Evolutionary conservation across 169 alveolate species (phyloP).

Genomic region (Plasmodium sp.): DNA sequence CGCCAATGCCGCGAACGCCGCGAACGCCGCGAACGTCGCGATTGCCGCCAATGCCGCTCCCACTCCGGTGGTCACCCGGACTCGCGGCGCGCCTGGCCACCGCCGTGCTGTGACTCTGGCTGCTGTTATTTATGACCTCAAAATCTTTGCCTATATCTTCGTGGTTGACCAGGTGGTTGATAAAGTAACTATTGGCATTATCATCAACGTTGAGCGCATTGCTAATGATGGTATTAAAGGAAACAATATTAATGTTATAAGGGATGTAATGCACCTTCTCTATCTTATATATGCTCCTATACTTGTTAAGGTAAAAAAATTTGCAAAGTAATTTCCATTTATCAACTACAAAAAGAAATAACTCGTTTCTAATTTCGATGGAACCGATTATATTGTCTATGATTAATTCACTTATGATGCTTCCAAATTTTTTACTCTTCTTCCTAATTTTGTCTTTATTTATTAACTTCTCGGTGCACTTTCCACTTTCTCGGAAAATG

Average conservation of each 20-base stretch:
- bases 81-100: neutral
- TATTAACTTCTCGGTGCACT: constrained; percentile 60
- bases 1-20: too few species aligned
- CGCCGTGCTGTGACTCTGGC: neutral
- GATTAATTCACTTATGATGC: constrained; percentile 43
- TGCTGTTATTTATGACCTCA: constrained; percentile 29
- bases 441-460: constrained; percentile 49
- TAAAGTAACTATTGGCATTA: constrained; percentile 42
- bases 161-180: constrained; percentile 3
- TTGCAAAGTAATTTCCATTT: constrained; percentile 66
- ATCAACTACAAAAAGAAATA: constrained; percentile 62
- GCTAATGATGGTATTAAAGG: constrained; percentile 31
- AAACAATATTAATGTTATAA: constrained; percentile 26
- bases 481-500: constrained; percentile 53
- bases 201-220: constrained; percentile 61
- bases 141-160: constrained; percentile 58
- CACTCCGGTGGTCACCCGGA: neutral
- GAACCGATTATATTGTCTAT: constrained; percentile 63
- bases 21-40: too few species aligned
- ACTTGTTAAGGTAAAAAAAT: constrained; percentile 54
- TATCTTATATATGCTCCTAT: constrained; percentile 66
- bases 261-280: constrained; percentile 71
- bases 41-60: neutral
- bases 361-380: constrained; percentile 29
- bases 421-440: constrained; percentile 57